phyloP scores from a whole-genome alignment of 2,329 filamentous ascomycete species.

The Verticillium dahliae region DNA sequence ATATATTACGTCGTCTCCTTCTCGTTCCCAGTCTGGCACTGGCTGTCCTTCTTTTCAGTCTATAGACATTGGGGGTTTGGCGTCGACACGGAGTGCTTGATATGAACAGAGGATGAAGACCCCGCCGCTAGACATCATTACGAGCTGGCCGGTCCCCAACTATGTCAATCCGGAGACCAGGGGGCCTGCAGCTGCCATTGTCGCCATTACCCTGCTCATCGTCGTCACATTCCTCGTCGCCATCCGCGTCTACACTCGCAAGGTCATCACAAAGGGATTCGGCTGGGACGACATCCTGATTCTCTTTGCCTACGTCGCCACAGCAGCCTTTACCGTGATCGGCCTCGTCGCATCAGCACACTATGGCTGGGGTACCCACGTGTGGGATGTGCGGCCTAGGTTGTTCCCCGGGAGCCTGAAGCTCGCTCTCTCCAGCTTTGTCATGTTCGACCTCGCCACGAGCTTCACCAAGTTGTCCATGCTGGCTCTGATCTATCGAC shows the following conservation, averaged over 20 bases:
- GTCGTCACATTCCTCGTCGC: constrained; percentile 22
- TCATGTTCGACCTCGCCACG: constrained; percentile 13
- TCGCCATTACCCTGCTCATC: constrained; percentile 17
- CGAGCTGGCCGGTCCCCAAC: constrained; percentile 24
- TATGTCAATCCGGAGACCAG: constrained; percentile 22
- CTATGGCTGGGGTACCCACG: constrained; percentile 24
- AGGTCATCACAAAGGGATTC: constrained; percentile 24
- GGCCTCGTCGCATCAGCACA: constrained; percentile 18
- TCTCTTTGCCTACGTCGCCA: constrained; percentile 27
- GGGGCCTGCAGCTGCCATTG: constrained; percentile 19
- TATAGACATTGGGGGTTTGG: background rate
- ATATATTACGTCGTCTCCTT: background rate
- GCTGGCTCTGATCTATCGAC: constrained; percentile 8
- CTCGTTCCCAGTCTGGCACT: background rate
- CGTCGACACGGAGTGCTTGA: background rate
- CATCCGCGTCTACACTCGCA: constrained; percentile 27
- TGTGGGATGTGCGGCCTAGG: constrained; percentile 22
- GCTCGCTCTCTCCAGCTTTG: constrained; percentile 22
- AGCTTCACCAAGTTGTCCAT: constrained; percentile 11
- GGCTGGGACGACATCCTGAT: constrained; percentile 29
- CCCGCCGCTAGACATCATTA: constrained; percentile 12
- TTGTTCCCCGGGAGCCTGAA: constrained; percentile 16
- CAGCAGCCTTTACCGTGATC: constrained; percentile 21
- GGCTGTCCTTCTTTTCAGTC: background rate
- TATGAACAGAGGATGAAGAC: constrained; percentile 10